Percentiles rank a stretch among this genome's conserved stretches.
These are phyloP conservation scores for Claviceps fusiformis DNA, from an alignment of 2,329 filamentous ascomycete genomes.

Conservation along the genomic window DNA sequence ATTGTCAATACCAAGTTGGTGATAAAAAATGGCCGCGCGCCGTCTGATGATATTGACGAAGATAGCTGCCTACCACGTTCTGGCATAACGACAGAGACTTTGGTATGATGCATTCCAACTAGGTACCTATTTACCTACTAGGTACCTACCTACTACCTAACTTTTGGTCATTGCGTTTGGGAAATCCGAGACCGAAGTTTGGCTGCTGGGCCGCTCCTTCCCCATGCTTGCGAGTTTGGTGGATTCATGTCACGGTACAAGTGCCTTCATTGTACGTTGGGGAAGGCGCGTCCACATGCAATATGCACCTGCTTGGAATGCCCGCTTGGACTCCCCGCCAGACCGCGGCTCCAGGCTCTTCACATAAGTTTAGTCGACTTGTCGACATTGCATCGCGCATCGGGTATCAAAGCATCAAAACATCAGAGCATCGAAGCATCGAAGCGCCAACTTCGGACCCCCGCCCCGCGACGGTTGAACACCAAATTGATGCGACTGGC, in stretches of 20 bases:
- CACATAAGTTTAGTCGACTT: background rate
- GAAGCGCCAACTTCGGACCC: background rate
- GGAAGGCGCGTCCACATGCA: background rate
- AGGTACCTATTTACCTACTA: too few relatives aligned
- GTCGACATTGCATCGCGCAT: background rate
- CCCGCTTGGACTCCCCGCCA: too few relatives aligned
- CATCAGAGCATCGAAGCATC: background rate
- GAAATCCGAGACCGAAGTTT: background rate
- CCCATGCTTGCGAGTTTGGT: background rate
- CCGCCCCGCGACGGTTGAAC: background rate
- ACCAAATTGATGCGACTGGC: background rate
- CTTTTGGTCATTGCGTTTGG: background rate
- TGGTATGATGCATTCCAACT: background rate
- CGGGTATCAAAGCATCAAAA: too few relatives aligned
- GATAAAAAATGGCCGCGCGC: background rate
- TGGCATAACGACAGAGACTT: background rate
- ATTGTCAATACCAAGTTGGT: background rate
- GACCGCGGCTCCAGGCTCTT: background rate
- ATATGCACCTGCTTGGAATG: background rate
- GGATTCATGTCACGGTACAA: background rate
- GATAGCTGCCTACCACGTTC: background rate
- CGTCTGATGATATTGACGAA: background rate
- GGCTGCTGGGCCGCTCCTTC: background rate
- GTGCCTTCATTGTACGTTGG: background rate
- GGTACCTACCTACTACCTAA: too few relatives aligned